Evolutionary conservation across 495 filamentous ascomycete species (phyloP).

Genomic region (Talaromyces stipitatus): DNA sequence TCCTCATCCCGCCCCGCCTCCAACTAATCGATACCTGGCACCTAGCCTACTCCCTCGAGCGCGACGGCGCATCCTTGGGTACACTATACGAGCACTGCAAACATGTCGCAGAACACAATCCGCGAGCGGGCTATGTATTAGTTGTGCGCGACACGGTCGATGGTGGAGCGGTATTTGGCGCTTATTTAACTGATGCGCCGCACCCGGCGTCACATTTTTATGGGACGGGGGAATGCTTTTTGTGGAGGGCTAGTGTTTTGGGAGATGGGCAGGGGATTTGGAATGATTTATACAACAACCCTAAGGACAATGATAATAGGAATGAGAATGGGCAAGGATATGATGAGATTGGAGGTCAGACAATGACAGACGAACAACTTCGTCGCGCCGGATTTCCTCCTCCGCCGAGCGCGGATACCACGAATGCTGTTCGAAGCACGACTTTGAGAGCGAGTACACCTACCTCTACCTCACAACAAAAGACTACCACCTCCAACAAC

Average conservation of each 20-base stretch:
- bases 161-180: conserved; percentile 68
- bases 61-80: conserved; percentile 77
- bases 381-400: conserved; percentile 49
- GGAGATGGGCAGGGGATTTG: conserved; percentile 15
- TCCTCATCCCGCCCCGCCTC: conserved; percentile 76
- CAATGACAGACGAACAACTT: conserved; percentile 28
- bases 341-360: conserved; percentile 1
- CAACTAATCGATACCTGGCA: conserved; percentile 84
- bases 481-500: not conserved
- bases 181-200: conserved; percentile 84
- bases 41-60: conserved; percentile 83
- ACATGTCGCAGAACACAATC: conserved; percentile 49
- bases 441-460: conserved; percentile 29
- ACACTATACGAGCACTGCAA: conserved; percentile 80
- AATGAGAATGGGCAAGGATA: not conserved
- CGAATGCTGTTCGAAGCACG: conserved; percentile 60
- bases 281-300: not conserved
- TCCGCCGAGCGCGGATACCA: conserved; percentile 68
- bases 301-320: not conserved
- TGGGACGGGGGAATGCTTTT: conserved; percentile 95
- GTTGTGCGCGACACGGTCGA: conserved; percentile 63
- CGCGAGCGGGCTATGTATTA: conserved; percentile 76
- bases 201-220: conserved; percentile 78
- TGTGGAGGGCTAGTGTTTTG: conserved; percentile 77
- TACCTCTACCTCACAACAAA: not conserved